phyloP scores from a whole-genome alignment of 2,329 filamentous ascomycete species.

The Talaromyces piceae region DNA sequence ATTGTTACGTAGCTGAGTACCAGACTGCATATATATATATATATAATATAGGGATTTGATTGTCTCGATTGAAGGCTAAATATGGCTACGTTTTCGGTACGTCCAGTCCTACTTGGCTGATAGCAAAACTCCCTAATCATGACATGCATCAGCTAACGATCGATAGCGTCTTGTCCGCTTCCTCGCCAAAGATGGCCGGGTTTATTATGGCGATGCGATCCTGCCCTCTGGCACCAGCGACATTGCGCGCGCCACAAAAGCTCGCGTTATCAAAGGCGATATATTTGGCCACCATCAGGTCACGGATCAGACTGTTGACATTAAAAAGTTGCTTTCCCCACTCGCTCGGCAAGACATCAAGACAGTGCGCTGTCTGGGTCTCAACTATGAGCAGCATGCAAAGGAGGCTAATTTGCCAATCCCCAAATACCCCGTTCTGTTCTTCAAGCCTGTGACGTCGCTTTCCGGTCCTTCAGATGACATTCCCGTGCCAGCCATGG shows the following conservation, averaged over 20 bases:
- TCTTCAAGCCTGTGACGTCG: constrained; percentile 64
- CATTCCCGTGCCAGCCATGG: constrained; percentile 58
- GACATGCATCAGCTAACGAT: background rate
- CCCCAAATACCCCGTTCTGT: constrained; percentile 64
- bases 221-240: constrained; percentile 55
- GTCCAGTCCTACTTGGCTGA: too few species aligned
- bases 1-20: background rate
- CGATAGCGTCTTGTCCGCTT: constrained; percentile 64
- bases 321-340: constrained; percentile 52
- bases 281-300: constrained; percentile 60
- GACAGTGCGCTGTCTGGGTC: constrained; percentile 61
- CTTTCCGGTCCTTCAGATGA: constrained; percentile 58
- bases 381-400: constrained; percentile 67
- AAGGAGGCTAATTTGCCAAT: constrained; percentile 62
- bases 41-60: background rate
- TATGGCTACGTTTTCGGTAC: constrained; percentile 11
- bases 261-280: constrained; percentile 56
- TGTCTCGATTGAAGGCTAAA: background rate
- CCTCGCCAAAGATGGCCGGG: constrained; percentile 60
- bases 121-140: background rate
- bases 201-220: constrained; percentile 69
- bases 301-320: constrained; percentile 52
- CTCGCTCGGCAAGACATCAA: constrained; percentile 55
- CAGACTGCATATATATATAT: background rate
- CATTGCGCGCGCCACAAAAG: constrained; percentile 53